These are phyloP conservation scores for Beauveria sp. DNA, from an alignment of 2,329 filamentous ascomycete genomes.

Conservation along the genomic window DNA sequence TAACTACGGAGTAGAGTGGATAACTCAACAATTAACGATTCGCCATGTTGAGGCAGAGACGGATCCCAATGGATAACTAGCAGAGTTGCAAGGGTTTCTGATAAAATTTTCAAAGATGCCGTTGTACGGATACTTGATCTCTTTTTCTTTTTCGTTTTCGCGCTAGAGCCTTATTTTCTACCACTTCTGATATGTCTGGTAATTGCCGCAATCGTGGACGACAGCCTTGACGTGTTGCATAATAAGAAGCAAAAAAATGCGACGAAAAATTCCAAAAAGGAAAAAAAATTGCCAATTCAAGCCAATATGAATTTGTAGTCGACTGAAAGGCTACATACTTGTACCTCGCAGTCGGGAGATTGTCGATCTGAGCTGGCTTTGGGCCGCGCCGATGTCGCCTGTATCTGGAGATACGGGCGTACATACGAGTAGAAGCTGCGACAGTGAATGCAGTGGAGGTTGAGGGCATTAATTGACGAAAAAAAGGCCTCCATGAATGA, in stretches of 20 bases:
- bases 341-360: neutral
- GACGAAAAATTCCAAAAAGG: too few relatives aligned
- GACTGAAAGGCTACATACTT: neutral
- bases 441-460: neutral
- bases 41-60: neutral
- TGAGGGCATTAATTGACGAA: neutral
- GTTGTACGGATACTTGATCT: neutral
- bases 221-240: too few relatives aligned
- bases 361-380: neutral
- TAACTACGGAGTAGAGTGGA: too few relatives aligned
- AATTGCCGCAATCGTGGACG: too few relatives aligned
- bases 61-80: slow-evolving; percentile 1
- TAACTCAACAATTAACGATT: too few relatives aligned
- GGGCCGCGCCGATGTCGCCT: slow-evolving; percentile 5
- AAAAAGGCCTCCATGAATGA: neutral
- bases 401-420: slow-evolving; percentile 9
- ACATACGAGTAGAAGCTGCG: neutral
- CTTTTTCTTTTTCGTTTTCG: slow-evolving; percentile 5
- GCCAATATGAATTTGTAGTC: neutral
- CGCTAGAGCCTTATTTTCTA: too few relatives aligned
- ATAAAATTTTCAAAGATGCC: neutral
- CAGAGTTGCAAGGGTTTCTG: neutral
- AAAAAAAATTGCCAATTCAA: too few relatives aligned
- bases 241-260: too few relatives aligned
- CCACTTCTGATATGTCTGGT: too few relatives aligned